Percentiles rank a stretch among this genome's conserved stretches.
phyloP scores from a whole-genome alignment of 805 yeast genomes.

The Candida jianshihensis region DNA sequence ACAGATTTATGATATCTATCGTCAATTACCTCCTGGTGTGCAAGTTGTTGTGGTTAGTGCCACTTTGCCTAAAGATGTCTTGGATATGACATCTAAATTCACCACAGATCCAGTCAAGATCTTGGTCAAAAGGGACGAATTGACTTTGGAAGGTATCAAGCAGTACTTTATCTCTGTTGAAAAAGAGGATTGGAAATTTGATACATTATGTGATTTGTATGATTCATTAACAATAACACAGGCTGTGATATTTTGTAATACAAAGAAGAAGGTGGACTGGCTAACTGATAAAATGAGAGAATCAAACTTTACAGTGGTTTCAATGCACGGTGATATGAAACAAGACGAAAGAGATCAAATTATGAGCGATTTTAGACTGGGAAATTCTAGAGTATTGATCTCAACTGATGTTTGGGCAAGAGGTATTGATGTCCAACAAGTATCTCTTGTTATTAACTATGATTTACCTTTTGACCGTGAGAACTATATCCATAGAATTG shows the following conservation, averaged over 20 bases:
- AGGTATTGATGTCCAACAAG: constrained; percentile 98
- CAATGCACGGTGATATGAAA: constrained; percentile 96
- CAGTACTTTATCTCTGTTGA: constrained; percentile 90
- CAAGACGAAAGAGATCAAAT: constrained; percentile 92
- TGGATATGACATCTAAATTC: constrained; percentile 87
- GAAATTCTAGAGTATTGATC: constrained; percentile 87
- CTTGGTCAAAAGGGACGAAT: constrained; percentile 88
- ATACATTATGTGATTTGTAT: constrained; percentile 88
- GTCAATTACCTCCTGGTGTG: constrained; percentile 70
- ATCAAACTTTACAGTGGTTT: constrained; percentile 83
- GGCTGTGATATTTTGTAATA: constrained; percentile 97
- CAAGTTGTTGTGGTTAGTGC: constrained; percentile 96
- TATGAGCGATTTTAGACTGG: constrained; percentile 93
- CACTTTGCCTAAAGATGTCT: constrained; percentile 84
- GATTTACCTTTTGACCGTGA: constrained; percentile 91
- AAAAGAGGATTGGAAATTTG: constrained; percentile 90
- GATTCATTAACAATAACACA: constrained; percentile 94
- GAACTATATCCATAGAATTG: constrained; percentile 95
- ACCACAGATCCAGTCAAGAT: constrained; percentile 92
- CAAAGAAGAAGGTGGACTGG: constrained; percentile 92
- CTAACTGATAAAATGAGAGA: constrained; percentile 71
- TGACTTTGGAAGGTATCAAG: constrained; percentile 89
- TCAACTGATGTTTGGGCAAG: constrained; percentile 97
- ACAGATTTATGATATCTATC: constrained; percentile 89
- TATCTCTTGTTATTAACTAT: constrained; percentile 89